phyloP scores from a whole-genome alignment of 2,329 filamentous ascomycete genomes.

The Saccharata proteae region DNA sequence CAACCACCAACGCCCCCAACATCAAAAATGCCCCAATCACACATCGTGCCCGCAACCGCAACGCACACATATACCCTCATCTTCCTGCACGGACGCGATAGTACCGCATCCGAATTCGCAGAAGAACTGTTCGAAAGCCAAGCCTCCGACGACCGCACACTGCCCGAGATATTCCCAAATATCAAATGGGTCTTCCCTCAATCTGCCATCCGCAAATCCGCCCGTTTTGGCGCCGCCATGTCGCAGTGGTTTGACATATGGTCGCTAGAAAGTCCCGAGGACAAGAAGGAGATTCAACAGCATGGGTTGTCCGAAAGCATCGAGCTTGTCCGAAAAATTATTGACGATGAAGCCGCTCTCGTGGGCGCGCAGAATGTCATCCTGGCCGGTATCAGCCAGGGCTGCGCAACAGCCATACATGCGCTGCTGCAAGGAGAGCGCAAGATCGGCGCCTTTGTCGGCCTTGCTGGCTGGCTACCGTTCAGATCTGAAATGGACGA shows the following conservation, averaged over 20 bases:
- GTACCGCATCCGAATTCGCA: constrained; percentile 24
- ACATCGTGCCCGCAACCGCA: constrained; percentile 2
- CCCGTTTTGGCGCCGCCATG: constrained; percentile 16
- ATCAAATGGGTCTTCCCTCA: constrained; percentile 27
- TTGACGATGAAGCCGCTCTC: constrained; percentile 12
- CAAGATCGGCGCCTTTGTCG: constrained; percentile 10
- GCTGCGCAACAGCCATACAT: constrained; percentile 12
- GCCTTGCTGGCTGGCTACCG: constrained; percentile 12
- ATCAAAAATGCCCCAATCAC: too few species aligned
- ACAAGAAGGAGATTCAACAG: constrained; percentile 13
- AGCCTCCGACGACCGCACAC: constrained; percentile 15
- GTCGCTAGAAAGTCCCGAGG: constrained; percentile 16
- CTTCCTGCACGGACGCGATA: constrained; percentile 34
- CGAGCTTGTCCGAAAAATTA: constrained; percentile 11
- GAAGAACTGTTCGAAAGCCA: constrained; percentile 28
- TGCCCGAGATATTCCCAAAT: constrained; percentile 21
- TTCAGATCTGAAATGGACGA: constrained; percentile 1
- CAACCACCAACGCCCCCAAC: too few species aligned
- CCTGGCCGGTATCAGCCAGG: constrained; percentile 12
- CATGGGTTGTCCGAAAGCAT: constrained; percentile 14
- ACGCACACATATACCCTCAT: constrained; percentile 34
- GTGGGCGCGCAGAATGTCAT: constrained; percentile 10
- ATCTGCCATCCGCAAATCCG: constrained; percentile 13
- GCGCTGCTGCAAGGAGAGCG: constrained; percentile 3
- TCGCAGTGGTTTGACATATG: constrained; percentile 30